A percentile compares a stretch with the other conserved stretches of the same genome.
Evolutionary conservation across 176 grass and related monocot genomes (phyloP).

Genomic region (Alloteropsis semialata): DNA sequence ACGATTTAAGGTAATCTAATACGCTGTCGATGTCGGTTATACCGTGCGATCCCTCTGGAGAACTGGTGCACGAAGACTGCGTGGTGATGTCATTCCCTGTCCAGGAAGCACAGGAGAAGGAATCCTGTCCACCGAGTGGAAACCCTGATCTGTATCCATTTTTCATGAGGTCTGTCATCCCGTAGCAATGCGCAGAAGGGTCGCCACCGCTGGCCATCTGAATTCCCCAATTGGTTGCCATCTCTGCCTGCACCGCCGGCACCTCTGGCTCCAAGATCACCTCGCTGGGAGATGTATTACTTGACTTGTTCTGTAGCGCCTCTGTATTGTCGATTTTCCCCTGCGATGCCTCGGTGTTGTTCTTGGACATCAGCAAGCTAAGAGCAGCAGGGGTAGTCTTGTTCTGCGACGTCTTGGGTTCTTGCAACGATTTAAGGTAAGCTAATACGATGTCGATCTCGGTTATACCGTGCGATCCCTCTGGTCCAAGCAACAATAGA

Average conservation of each 20-base stretch:
- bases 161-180: neutral
- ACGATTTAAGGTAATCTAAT: neutral
- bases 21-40: neutral
- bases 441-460: too few relatives aligned
- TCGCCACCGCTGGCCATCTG: too few relatives aligned
- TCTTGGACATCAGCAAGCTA: neutral
- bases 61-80: neutral
- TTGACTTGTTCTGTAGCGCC: neutral
- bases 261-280: neutral
- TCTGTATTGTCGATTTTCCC: neutral
- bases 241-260: neutral
- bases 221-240: neutral
- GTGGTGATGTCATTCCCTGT: neutral
- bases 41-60: neutral
- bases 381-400: neutral
- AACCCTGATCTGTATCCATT: too few relatives aligned
- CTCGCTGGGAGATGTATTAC: neutral
- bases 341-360: neutral
- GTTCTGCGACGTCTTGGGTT: neutral
- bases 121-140: neutral
- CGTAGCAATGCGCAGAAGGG: neutral
- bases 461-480: too few relatives aligned
- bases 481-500: neutral
- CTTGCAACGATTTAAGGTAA: too few relatives aligned
- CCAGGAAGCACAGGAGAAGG: neutral